Conservation (phyloP, 148 eudicot genomes). For the Rhododendron williamsianum region DNA sequence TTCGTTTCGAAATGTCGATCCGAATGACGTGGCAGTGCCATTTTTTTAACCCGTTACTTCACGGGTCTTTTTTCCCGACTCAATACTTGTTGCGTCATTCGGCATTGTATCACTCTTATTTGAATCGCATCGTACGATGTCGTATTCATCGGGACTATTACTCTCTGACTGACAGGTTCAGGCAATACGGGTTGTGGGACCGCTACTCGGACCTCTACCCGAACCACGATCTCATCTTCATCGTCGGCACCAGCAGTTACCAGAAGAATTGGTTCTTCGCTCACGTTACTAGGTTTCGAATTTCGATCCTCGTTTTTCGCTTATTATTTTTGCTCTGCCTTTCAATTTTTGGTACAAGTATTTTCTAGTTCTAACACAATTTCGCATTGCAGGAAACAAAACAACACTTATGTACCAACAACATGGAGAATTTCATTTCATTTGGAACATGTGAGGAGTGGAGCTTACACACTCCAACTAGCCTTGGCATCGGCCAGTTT, state of each 20-base stretch:
- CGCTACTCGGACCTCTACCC: constrained; percentile 63
- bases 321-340: not conserved
- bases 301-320: too few species aligned
- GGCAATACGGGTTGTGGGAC: constrained; percentile 73
- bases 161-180: constrained; percentile 27
- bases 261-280: constrained; percentile 69
- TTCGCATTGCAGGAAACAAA: constrained; percentile 30
- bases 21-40: not conserved
- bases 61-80: too few species aligned
- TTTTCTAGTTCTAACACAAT: not conserved
- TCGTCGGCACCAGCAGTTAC: constrained; percentile 48
- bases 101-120: not conserved
- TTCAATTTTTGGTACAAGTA: not conserved
- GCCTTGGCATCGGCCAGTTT: constrained; percentile 66
- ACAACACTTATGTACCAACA: constrained; percentile 33
- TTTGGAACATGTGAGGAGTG: constrained; percentile 20
- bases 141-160: not conserved
- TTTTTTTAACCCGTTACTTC: too few species aligned
- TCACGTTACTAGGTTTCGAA: constrained; percentile 46
- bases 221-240: constrained; percentile 50
- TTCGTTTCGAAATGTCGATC: not conserved
- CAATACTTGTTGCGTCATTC: too few species aligned
- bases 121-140: not conserved
- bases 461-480: constrained; percentile 53
- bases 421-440: constrained; percentile 58